Evolutionary conservation across 1,139 yeast species (phyloP), one percentile per base, ranked within the genome.

Genomic region (Debaryomyces psychrophilus): DNA sequence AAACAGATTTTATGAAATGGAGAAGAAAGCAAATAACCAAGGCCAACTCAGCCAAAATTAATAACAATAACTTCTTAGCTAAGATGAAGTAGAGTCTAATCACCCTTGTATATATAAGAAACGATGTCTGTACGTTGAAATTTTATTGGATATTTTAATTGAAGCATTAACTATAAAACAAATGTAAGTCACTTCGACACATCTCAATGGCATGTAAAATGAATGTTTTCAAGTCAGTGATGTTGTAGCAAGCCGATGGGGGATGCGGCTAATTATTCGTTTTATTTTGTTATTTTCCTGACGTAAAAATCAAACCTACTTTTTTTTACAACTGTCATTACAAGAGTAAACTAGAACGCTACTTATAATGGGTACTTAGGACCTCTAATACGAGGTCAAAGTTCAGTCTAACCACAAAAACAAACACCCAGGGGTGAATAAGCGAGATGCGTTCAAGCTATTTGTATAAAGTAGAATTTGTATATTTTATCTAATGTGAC

Each of bases 11-110:
- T 42, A 78, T 86, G 61, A 81, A 76, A 58, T 76, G 82, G 71
- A 86, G 93, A 51, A 82, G 82, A 61, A 87, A 80, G 62, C 80
- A 81, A 59, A 75, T 90, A 58, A 79, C 90, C 58, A 78, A 79
- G 57, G 78, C 56, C 20, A 90, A 88, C 64, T 82, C 89, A 49
- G 76, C 79, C 53, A 77, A 73, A 57, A 89, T 90, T 64, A 90
- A 89, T 68, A 79, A 81, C 61, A 85, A 82, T 64, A 92, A 92
- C 74, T 90, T 90, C 68, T 73, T 86, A 65, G 67, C 79, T 37
- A 73, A 77, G 56, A 74, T 76, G 73, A 70, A 63, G 51, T 47
- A 48, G 25, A 44, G 40, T 27, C 35, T 12, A 17, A 20, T 9
- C n/a, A 28, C 44, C 41, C 46, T 48, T 49, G 46, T 46, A 47